Base-by-base conservation (phyloP, 164 flowering plant species). In the Dillenia turbinata region DNA sequence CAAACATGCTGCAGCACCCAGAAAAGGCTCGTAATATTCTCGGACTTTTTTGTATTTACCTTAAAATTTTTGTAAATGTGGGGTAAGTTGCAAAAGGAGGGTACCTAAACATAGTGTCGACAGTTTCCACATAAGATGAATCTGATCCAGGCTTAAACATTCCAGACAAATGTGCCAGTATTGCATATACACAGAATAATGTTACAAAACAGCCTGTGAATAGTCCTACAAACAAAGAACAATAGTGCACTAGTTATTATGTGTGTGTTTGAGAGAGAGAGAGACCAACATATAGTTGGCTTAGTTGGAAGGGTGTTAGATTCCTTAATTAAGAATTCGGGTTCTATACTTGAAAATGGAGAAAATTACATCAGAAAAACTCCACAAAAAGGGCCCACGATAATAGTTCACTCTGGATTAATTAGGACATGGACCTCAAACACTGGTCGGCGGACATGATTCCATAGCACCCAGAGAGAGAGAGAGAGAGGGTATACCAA, bases 101-200 rank as follows among this genome's bases (percentile, higher is more conserved):
- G 49, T 75, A 92, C 99, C 97, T 92, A 81, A 95, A 95, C 78
- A 92, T 83, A 60, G 99, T 96, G 77, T 90, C 90, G 44, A 92
- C 86, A n/a, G 83, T 81, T 63, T 95, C 98, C 81, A 88, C 68
- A 62, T 87, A 95, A 26, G 75, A 79, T 2, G 64, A 60, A 62
- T 74, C 79, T 1, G 73, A 48, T 51, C 64, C 60, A 10, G 83
- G 49, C 0, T 92, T 71, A 61, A 88, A 90, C 74, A 95, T 75
- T 16, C 94, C 95, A 58, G 89, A 75, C 57, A 90, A 24, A 69
- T 92, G 95, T 1, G 95, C 98, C 70, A 95, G 66, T 47, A 90
- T 83, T 57, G 87, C 89, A 54, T 92, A 95, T 3, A 88, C 82
- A 61, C 69, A 69, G 64, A 95, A 95, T n/a, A 95, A 71, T 19